Evolutionary conservation across 1,284 basidiomycete genomes (phyloP).

Genomic region (Ganoderma sinense): DNA sequence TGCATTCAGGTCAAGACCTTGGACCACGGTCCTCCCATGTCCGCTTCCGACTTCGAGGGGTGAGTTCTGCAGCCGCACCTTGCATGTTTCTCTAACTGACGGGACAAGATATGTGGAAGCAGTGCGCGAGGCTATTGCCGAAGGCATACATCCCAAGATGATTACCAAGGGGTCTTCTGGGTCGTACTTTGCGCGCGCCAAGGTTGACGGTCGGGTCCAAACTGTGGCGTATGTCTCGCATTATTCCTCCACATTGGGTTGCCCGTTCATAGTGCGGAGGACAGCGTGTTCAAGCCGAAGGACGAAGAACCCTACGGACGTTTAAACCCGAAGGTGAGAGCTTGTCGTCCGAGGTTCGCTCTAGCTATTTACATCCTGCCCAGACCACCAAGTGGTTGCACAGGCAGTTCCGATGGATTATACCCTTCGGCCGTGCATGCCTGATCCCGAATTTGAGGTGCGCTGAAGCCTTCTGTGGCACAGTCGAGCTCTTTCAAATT

Average conservation of each 20-base stretch:
- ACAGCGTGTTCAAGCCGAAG: conserved; percentile 88
- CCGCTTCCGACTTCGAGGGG: conserved; percentile 72
- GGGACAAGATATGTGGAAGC: conserved; percentile 63
- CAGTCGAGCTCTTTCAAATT: background rate
- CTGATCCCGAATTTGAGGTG: conserved; percentile 86
- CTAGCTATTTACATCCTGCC: conserved; percentile 11
- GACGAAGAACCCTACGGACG: conserved; percentile 89
- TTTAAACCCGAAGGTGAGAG: conserved; percentile 78
- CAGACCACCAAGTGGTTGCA: conserved; percentile 93
- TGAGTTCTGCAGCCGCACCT: conserved; percentile 46
- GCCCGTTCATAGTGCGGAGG: conserved; percentile 11
- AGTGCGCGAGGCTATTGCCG: conserved; percentile 73
- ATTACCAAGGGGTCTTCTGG: conserved; percentile 88
- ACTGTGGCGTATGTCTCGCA: conserved; percentile 73
- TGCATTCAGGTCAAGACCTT: conserved; percentile 69
- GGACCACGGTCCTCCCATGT: conserved; percentile 80
- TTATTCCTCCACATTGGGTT: background rate
- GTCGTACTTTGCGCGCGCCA: conserved; percentile 86
- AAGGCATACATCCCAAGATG: conserved; percentile 88
- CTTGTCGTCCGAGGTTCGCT: conserved; percentile 4
- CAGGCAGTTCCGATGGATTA: conserved; percentile 84
- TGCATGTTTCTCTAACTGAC: conserved; percentile 24
- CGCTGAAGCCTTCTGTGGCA: background rate
- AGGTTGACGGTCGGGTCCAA: conserved; percentile 72
- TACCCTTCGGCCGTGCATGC: conserved; percentile 86